Percentiles rank a stretch among this genome's conserved stretches.
Evolutionary conservation across 2,329 filamentous ascomycete species (phyloP).

Genomic region (Beauveria varroae): DNA sequence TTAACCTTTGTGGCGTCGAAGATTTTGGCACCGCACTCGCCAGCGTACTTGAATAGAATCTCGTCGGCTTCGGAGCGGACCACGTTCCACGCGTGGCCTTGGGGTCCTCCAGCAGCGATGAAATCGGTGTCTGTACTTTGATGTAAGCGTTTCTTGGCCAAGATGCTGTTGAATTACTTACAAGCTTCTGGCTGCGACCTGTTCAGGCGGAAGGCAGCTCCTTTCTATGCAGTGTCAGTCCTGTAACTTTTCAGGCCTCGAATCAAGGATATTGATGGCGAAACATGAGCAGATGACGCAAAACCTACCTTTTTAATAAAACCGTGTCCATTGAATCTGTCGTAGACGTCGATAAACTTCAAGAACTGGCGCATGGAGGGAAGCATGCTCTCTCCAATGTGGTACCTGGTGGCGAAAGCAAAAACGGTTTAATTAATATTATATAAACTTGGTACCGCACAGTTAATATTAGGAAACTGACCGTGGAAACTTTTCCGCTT

Average conservation of each 20-base stretch:
- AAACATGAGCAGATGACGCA: background rate
- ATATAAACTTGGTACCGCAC: too few relatives aligned
- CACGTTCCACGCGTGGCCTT: conserved; percentile 37
- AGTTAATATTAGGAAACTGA: too few relatives aligned
- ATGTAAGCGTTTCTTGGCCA: background rate
- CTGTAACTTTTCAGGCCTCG: too few relatives aligned
- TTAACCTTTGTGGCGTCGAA: conserved; percentile 34
- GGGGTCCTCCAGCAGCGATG: conserved; percentile 28
- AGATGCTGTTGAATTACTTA: conserved; percentile 16
- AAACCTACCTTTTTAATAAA: conserved; percentile 28
- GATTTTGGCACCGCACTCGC: conserved; percentile 28
- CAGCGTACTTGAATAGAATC: conserved; percentile 36
- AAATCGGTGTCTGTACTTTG: conserved; percentile 42
- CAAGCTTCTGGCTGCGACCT: conserved; percentile 24
- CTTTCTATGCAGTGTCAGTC: too few relatives aligned
- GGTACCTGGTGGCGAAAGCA: conserved; percentile 27
- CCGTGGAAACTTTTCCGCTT: conserved; percentile 35
- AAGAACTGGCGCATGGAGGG: conserved; percentile 34
- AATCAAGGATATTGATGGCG: too few relatives aligned
- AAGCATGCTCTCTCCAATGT: conserved; percentile 31
- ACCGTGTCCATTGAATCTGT: conserved; percentile 33
- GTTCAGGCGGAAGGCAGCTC: conserved; percentile 33
- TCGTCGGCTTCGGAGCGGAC: conserved; percentile 39
- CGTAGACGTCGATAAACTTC: conserved; percentile 35
- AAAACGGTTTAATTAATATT: too few relatives aligned